A percentile compares a stretch with the other conserved stretches of the same genome.
Conservation (phyloP, 345 rosid species). For the Syzygium aqueum region DNA sequence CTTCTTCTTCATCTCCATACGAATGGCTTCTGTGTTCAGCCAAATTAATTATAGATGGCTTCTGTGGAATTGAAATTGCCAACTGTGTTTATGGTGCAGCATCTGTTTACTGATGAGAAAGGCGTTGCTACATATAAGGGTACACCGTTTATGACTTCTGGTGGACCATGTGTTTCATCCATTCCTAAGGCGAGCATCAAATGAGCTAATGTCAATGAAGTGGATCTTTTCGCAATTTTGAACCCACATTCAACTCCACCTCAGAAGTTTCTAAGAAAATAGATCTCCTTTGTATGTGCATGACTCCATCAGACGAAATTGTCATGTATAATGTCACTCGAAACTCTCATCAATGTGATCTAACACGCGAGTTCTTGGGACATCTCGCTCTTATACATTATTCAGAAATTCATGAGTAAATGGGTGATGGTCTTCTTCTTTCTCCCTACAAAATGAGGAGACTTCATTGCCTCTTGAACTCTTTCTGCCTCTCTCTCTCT, state of each 20-base stretch:
- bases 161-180: constrained; percentile 73
- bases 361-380: background rate
- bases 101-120: constrained; percentile 79
- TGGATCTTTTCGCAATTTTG: background rate
- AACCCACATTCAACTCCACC: background rate
- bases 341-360: background rate
- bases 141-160: constrained; percentile 85
- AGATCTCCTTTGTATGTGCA: background rate
- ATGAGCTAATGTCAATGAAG: constrained; percentile 11
- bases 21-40: background rate
- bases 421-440: background rate
- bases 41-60: background rate
- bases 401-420: background rate
- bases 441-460: background rate
- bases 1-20: background rate
- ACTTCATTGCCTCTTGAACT: background rate
- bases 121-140: constrained; percentile 95
- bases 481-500: background rate
- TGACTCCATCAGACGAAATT: background rate
- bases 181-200: constrained; percentile 75
- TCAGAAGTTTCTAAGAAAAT: background rate
- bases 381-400: background rate
- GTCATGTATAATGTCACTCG: background rate
- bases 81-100: constrained; percentile 35
- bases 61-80: background rate